phyloP scores from a whole-genome alignment of 768 basidiomycete genomes.

The Rhodotorula paludigena region DNA sequence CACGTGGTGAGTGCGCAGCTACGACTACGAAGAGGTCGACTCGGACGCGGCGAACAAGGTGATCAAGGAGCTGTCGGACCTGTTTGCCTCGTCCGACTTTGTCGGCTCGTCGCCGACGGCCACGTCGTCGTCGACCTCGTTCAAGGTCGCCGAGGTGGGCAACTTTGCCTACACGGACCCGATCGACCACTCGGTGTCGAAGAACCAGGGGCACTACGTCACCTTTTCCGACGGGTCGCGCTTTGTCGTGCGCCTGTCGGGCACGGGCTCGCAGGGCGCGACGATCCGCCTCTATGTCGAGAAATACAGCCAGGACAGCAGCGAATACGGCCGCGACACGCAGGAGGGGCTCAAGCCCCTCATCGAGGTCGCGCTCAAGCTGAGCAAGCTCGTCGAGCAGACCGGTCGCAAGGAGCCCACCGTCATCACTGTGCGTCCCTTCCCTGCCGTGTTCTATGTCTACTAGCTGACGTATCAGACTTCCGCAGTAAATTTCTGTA shows the following conservation, averaged over 20 bases:
- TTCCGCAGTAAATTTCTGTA: slow-evolving; percentile 7
- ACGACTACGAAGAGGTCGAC: slow-evolving; percentile 97
- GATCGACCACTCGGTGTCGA: slow-evolving; percentile 87
- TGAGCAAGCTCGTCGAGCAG: slow-evolving; percentile 79
- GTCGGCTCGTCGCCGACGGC: slow-evolving; percentile 65
- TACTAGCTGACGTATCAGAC: background rate
- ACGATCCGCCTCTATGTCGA: slow-evolving; percentile 96
- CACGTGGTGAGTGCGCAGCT: slow-evolving; percentile 50
- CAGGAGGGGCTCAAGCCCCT: slow-evolving; percentile 87
- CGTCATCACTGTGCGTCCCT: slow-evolving; percentile 71
- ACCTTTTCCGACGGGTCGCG: slow-evolving; percentile 85
- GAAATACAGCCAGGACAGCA: slow-evolving; percentile 64
- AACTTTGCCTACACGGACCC: slow-evolving; percentile 97
- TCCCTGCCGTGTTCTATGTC: background rate
- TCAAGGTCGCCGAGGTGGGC: slow-evolving; percentile 69
- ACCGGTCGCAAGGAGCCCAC: slow-evolving; percentile 84
- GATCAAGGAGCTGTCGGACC: slow-evolving; percentile 68
- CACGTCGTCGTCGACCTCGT: slow-evolving; percentile 55
- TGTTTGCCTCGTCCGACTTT: slow-evolving; percentile 60
- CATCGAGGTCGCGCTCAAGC: slow-evolving; percentile 85
- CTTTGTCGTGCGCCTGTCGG: slow-evolving; percentile 91
- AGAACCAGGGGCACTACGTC: slow-evolving; percentile 94
- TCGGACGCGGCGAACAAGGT: slow-evolving; percentile 83
- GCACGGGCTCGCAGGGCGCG: slow-evolving; percentile 92
- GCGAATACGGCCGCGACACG: slow-evolving; percentile 54